These are phyloP conservation scores for Colletotrichum incanum DNA, from an alignment of 2,329 filamentous ascomycete species.

Conservation along the genomic window DNA sequence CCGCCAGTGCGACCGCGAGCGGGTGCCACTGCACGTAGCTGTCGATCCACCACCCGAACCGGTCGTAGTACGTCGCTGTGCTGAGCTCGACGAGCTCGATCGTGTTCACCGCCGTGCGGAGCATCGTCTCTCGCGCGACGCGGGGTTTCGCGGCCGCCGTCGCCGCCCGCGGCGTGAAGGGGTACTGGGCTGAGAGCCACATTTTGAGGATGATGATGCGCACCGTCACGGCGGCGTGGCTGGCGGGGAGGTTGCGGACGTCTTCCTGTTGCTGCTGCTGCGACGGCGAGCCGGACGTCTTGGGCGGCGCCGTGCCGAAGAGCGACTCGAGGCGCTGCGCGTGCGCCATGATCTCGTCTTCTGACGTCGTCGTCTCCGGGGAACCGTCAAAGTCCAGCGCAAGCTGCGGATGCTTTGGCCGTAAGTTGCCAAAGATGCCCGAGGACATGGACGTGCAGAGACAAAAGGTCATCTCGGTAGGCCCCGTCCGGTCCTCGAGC, in stretches of 20 bases:
- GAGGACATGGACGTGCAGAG: slow-evolving; percentile 59
- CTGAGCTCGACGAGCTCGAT: slow-evolving; percentile 59
- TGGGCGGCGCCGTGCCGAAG: slow-evolving; percentile 56
- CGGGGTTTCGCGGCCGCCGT: slow-evolving; percentile 48
- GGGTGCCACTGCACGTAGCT: slow-evolving; percentile 71
- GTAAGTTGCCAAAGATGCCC: slow-evolving; percentile 54
- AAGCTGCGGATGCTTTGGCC: slow-evolving; percentile 54
- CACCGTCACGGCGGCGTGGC: slow-evolving; percentile 57
- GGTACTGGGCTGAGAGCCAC: slow-evolving; percentile 64
- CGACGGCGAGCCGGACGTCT: slow-evolving; percentile 35
- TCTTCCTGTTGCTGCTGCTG: slow-evolving; percentile 5
- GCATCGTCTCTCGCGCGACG: slow-evolving; percentile 59
- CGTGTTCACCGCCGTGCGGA: slow-evolving; percentile 63
- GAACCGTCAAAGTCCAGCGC: slow-evolving; percentile 28
- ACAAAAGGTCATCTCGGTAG: slow-evolving; percentile 59
- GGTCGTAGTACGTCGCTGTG: slow-evolving; percentile 52
- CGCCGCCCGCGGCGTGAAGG: slow-evolving; percentile 53
- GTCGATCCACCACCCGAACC: slow-evolving; percentile 65
- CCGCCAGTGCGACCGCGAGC: slow-evolving; percentile 67
- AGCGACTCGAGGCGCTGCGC: slow-evolving; percentile 57
- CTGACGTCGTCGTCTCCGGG: slow-evolving; percentile 46
- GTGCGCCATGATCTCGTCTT: slow-evolving; percentile 58
- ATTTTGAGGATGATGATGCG: slow-evolving; percentile 62
- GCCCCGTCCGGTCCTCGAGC: slow-evolving; percentile 54
- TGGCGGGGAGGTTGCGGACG: slow-evolving; percentile 51